Evolutionary conservation across 2,329 filamentous ascomycete genomes (phyloP), one percentile per base, ranked within the genome.

Genomic region (Fusarium solani-melongenae): DNA sequence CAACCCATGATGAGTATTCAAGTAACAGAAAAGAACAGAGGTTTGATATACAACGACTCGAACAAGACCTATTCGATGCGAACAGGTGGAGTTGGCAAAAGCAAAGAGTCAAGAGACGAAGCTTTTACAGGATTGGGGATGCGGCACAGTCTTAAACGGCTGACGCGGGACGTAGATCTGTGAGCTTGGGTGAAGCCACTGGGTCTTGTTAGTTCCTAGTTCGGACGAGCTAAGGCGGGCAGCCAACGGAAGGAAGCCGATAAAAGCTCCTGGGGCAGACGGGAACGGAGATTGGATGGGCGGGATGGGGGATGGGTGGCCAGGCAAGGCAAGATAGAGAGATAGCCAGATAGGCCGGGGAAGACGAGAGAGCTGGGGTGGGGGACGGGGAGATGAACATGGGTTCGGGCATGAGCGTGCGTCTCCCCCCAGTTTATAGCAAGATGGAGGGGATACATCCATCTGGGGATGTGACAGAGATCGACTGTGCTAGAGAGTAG

Each of bases 1-100:
- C 86, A 88, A 76, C 80, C 82, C 86, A 88, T 89, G 49, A 61
- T 76, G 72, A 59, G 44, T 59, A 62, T 55, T 55, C 34, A 29
- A 8, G 15, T 3, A 56, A 51, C 36, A 56, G 39, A 36, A 51
- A 62, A 53, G 46, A 55, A 66, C 5, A 55, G 14, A 41, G 31
- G 53, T 41, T 66, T 41, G 62, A 39, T 60, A 17, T 11, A 72
- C 69, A 58, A 65, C 36, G 39, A 59, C 41, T 70, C 56, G 59
- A 61, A 22, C 56, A 72, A 61, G 55, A 27, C 29, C 58, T 49
- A 34, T 60, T 61, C 57, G 22, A 14, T 22, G 44, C 39, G 24
- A 38, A 51, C n/a, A 27, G 58, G 33, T 27, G 57, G 44, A 46
- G 38, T 22, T 41, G 36, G 46, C 44, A 57, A 62, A 53, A 31